Percentiles rank a stretch among this genome's conserved stretches.
These are phyloP conservation scores for Kregervanrija delftensis DNA, from an alignment of 805 yeast genomes.

Conservation along the genomic window DNA sequence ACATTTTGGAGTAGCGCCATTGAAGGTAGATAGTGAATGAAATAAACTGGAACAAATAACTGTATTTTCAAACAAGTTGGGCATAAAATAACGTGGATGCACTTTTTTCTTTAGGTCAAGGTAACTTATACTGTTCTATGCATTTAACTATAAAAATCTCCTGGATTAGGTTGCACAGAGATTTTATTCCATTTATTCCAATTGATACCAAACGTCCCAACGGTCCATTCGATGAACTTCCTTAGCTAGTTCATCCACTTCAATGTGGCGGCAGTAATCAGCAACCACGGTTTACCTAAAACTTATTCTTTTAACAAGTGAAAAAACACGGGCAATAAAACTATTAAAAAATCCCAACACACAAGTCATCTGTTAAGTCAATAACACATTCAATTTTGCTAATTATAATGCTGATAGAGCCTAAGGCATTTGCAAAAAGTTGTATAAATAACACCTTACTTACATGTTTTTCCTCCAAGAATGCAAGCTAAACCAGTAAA, in stretches of 20 bases:
- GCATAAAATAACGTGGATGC: background rate
- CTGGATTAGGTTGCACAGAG: background rate
- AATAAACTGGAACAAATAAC: background rate
- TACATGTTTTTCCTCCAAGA: no score
- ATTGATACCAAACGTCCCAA: background rate
- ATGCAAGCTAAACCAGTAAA: no score
- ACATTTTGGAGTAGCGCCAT: background rate
- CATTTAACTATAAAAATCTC: constrained; percentile 1
- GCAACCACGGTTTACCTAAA: background rate
- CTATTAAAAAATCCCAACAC: no score
- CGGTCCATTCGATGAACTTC: constrained; percentile 2
- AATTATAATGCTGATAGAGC: no score
- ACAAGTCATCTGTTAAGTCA: no score
- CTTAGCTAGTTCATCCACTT: background rate
- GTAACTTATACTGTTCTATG: background rate
- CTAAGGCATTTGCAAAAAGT: no score
- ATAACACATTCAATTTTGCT: no score
- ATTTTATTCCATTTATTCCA: constrained; percentile 3
- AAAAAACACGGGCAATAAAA: no score
- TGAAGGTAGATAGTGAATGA: constrained; percentile 1
- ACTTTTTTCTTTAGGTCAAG: background rate
- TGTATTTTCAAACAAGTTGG: background rate
- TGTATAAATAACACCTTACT: no score
- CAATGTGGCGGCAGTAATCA: background rate
- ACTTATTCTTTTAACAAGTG: no score